Percentiles rank a stretch among this genome's conserved stretches.
These are phyloP conservation scores for Paxillus rubicundulus DNA, from an alignment of 768 basidiomycete genomes.

Conservation along the genomic window DNA sequence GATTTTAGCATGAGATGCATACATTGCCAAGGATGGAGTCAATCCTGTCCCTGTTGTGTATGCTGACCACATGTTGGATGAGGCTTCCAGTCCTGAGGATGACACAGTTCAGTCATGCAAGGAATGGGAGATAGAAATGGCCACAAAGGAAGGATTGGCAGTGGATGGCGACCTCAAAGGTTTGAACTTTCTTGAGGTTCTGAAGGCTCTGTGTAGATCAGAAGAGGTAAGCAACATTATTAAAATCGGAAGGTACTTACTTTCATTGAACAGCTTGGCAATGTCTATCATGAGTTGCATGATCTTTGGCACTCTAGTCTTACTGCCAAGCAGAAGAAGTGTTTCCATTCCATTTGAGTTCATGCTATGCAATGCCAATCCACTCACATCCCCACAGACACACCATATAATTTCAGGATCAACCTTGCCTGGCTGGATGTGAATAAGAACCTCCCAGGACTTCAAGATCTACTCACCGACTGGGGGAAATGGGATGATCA, in stretches of 20 bases:
- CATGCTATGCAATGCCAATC: neutral
- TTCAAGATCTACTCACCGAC: neutral
- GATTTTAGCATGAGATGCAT: neutral
- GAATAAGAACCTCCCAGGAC: neutral
- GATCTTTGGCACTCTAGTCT: neutral
- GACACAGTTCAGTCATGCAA: neutral
- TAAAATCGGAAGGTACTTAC: neutral
- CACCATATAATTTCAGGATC: neutral
- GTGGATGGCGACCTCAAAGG: neutral
- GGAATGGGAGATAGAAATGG: neutral
- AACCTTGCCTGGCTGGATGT: neutral
- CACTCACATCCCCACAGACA: neutral
- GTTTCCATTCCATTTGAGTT: neutral
- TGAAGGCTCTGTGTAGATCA: neutral
- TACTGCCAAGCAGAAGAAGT: neutral
- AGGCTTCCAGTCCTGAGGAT: constrained; percentile 5
- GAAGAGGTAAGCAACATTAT: neutral
- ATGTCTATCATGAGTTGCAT: neutral
- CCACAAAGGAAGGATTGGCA: neutral
- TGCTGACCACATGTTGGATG: constrained; percentile 7
- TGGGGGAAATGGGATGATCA: neutral
- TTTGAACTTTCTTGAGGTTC: neutral
- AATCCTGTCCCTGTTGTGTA: neutral
- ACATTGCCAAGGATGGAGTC: neutral
- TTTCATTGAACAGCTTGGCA: neutral